A percentile compares a stretch with the other conserved stretches of the same genome.
phyloP scores from a whole-genome alignment of 345 rosid genomes.

The Eucalyptus marginata region DNA sequence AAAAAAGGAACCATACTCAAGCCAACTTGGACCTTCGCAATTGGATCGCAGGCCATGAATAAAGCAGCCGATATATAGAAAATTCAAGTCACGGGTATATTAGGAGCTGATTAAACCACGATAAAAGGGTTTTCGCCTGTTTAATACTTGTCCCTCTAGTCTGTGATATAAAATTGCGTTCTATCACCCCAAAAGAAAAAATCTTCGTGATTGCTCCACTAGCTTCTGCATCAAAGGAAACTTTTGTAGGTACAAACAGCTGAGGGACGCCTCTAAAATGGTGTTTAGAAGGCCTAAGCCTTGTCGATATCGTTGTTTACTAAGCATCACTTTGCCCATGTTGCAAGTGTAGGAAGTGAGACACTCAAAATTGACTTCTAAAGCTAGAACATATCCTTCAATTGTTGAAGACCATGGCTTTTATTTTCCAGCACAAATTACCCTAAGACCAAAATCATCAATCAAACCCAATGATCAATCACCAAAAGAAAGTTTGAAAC shows the following conservation, averaged over 20 bases:
- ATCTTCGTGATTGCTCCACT: neutral
- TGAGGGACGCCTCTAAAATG: neutral
- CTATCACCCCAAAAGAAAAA: neutral
- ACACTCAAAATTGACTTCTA: neutral
- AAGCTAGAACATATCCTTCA: neutral
- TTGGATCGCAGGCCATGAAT: neutral
- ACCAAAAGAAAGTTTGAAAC: neutral
- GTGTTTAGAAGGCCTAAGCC: neutral
- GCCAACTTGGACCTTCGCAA: neutral
- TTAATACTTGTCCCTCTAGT: neutral
- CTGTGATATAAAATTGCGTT: neutral
- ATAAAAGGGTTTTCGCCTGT: neutral
- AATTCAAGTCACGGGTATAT: neutral
- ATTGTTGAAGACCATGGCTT: neutral
- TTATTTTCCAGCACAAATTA: neutral
- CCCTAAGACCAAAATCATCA: neutral
- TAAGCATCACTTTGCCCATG: neutral
- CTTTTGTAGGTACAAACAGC: neutral
- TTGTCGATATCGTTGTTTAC: neutral
- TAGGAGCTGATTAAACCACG: neutral
- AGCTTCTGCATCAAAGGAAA: neutral
- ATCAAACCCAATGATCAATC: neutral
- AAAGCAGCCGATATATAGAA: neutral
- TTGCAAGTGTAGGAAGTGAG: neutral
- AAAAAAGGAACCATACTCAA: neutral